A percentile compares a stretch with the other conserved stretches of the same genome.
These are phyloP conservation scores for Amanita polypyramis DNA, from an alignment of 768 basidiomycete genomes.

Conservation along the genomic window DNA sequence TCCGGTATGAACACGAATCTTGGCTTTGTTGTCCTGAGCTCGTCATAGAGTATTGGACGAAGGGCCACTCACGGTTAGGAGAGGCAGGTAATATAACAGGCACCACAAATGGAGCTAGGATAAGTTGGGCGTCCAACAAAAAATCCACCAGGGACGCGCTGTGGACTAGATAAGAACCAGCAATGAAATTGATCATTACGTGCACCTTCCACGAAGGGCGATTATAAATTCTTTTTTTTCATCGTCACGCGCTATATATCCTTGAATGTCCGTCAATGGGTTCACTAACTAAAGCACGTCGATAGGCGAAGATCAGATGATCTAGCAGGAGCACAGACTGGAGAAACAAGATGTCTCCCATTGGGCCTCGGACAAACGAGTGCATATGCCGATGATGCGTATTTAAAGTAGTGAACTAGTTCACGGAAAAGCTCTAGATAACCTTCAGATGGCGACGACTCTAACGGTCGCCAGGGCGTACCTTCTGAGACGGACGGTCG, in stretches of 20 bases:
- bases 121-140: conserved; percentile 30
- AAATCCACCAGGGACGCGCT: conserved; percentile 33
- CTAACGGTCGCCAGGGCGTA: neutral
- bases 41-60: neutral
- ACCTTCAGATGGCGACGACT: neutral
- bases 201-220: conserved; percentile 39
- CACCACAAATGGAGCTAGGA: conserved; percentile 31
- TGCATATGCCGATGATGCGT: conserved; percentile 40
- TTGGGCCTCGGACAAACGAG: conserved; percentile 38
- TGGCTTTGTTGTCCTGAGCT: conserved; percentile 21
- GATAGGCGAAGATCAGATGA: neutral
- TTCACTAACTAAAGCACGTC: conserved; percentile 26
- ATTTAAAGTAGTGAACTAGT: conserved; percentile 44
- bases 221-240: conserved; percentile 35
- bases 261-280: conserved; percentile 31
- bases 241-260: conserved; percentile 41
- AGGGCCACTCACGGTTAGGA: conserved; percentile 11
- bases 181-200: neutral
- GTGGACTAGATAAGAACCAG: neutral
- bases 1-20: conserved; percentile 32
- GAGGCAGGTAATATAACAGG: conserved; percentile 34
- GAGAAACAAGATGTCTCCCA: conserved; percentile 28
- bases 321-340: conserved; percentile 18
- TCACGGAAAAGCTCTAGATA: conserved; percentile 29
- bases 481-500: neutral